These are phyloP conservation scores for Alternaria brassicae DNA, from an alignment of 2,329 filamentous ascomycete species.

Conservation along the genomic window DNA sequence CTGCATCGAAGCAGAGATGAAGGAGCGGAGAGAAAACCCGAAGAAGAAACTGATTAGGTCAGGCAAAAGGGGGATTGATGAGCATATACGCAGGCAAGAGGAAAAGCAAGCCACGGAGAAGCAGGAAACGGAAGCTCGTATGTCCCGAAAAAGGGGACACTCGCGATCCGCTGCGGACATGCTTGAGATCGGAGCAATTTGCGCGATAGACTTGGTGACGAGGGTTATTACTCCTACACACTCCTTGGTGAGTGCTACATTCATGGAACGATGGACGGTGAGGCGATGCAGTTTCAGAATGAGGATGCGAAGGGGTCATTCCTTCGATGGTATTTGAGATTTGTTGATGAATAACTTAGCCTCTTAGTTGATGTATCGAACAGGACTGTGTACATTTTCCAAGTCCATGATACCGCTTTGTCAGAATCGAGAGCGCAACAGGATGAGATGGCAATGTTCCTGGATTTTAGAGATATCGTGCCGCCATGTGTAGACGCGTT, in stretches of 20 bases:
- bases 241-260: background rate
- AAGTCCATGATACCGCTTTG: background rate
- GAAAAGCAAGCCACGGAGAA: too few species aligned
- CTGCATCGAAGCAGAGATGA: too few species aligned
- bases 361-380: background rate
- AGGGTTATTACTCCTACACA: background rate
- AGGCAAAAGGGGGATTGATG: too few species aligned
- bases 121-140: too few species aligned
- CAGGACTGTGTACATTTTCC: background rate
- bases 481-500: background rate
- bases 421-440: background rate
- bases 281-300: background rate
- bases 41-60: too few species aligned
- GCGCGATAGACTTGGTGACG: background rate
- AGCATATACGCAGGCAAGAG: too few species aligned
- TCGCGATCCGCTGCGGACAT: too few species aligned
- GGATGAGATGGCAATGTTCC: background rate
- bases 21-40: too few species aligned
- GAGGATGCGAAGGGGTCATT: background rate
- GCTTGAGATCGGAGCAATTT: accelerated
- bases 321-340: background rate
- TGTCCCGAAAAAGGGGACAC: background rate
- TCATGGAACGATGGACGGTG: background rate
- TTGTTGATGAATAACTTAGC: background rate
- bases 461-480: background rate